These are phyloP conservation scores for Baorangia bicolor DNA, from an alignment of 768 basidiomycete genomes.

Conservation along the genomic window DNA sequence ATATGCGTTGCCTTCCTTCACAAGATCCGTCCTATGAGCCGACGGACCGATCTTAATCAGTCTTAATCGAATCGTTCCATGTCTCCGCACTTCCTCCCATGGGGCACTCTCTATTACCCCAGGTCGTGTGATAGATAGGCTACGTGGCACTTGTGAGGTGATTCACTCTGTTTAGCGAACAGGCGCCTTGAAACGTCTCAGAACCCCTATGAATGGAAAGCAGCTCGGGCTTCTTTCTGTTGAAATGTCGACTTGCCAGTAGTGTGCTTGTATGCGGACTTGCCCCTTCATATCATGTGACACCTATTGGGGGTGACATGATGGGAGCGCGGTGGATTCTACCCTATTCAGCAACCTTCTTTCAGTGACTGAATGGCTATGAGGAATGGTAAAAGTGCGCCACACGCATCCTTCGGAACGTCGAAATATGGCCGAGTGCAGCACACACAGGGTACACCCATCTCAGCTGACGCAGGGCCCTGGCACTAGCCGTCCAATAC, in stretches of 20 bases:
- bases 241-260: conserved; percentile 1
- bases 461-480: conserved; percentile 9
- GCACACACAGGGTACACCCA: conserved; percentile 1
- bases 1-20: conserved; percentile 19
- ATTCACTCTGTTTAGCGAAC: conserved; percentile 8
- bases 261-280: background rate
- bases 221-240: conserved; percentile 4
- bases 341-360: background rate
- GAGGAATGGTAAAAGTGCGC: background rate
- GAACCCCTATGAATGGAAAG: conserved; percentile 8
- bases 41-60: conserved; percentile 14
- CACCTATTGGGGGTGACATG: background rate
- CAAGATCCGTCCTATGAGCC: conserved; percentile 25
- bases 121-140: conserved; percentile 26
- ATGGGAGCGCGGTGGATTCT: background rate
- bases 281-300: conserved; percentile 11
- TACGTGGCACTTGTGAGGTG: conserved; percentile 8
- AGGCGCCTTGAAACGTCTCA: background rate
- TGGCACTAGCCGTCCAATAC: conserved; percentile 2
- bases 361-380: conserved; percentile 4
- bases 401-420: background rate
- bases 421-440: background rate
- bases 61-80: conserved; percentile 4
- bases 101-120: conserved; percentile 30
- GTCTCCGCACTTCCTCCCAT: conserved; percentile 24